These are phyloP conservation scores for Leucoagaricus sp. DNA, from an alignment of 1,284 basidiomycete genomes.

Conservation along the genomic window DNA sequence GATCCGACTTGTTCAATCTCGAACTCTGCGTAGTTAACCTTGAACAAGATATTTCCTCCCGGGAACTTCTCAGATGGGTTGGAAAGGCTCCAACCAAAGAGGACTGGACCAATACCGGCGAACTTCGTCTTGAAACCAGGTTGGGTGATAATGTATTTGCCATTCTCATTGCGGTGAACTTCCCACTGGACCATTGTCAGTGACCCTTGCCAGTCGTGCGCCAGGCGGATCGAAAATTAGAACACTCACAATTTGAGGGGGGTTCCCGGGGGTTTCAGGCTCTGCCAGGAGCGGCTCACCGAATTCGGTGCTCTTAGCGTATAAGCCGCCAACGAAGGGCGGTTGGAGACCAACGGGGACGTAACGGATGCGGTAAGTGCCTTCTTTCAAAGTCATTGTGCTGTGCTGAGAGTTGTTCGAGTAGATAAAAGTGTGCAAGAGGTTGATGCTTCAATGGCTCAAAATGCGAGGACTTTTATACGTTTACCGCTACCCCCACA, in stretches of 20 bases:
- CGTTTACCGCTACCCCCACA: too few relatives aligned
- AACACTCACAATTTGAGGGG: not conserved
- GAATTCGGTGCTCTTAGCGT: not conserved
- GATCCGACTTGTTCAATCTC: not conserved
- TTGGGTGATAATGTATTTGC: slow-evolving; percentile 1
- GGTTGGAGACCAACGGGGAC: not conserved
- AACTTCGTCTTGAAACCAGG: not conserved
- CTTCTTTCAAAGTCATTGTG: slow-evolving; percentile 6
- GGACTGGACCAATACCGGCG: not conserved
- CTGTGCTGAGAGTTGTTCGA: too few relatives aligned
- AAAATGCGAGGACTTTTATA: not conserved
- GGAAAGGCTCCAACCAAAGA: not conserved
- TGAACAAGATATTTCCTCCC: not conserved
- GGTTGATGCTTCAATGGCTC: not conserved
- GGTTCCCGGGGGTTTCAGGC: not conserved
- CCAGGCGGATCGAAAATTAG: not conserved
- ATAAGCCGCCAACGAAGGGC: slow-evolving; percentile 4
- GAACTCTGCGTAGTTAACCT: not conserved
- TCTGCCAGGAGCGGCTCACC: not conserved
- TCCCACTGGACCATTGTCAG: not conserved
- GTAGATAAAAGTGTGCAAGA: not conserved
- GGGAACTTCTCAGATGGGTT: not conserved
- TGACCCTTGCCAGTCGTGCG: not conserved
- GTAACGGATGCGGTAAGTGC: not conserved
- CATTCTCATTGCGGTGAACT: not conserved